Base-by-base conservation (phyloP, 495 filamentous ascomycete species). In the Daldinia concentrica region DNA sequence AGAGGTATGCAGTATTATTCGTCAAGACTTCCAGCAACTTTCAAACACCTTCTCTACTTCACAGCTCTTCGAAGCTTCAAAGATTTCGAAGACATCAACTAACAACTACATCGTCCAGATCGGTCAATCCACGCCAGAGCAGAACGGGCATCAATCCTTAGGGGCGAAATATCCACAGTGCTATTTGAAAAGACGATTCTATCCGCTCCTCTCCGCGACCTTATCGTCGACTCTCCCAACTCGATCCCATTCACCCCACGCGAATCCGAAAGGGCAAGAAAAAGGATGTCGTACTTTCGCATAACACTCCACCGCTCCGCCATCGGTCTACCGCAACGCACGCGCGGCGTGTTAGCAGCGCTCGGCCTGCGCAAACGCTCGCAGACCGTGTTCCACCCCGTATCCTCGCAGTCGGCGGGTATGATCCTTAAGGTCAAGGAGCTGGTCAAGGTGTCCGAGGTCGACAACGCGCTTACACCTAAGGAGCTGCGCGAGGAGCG, bases 341-440 rank as follows among this genome's bases (percentile, higher is more conserved):
- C 90, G 68, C 87, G 87, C 81, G 93, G 91, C 72, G 92, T 97
- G 58, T 91, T 99, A 56, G 87, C 89, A 73, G 92, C 96, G 7
- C 90, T 99, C 34, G 96, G 96, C 27, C 87, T 99, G 41, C 92
- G 91, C 64, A 92, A 93, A 78, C 91, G 95, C 72, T 90, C 91
- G 86, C 87, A 86, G 68, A 95, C 92, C 64, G 96, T 98, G 72
- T 99, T 97, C 86, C 90, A 97, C 77, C 91, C 92, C 34, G 95
- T 97, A 62, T 88, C 88, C 29, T 86, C 88, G 17, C 89, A 94
- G 68, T 87, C 92, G 61, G 96, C 96, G 4, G 96, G 96, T 80
- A 93, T 97, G 82, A 95, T 99, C 80, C 92, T 98, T 88, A 93
- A 92, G 79, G 94, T 99, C 55, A 99, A 99, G 81, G 96, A 99